Conservation (phyloP, 345 rosid genomes). For the Passiflora organensis region DNA sequence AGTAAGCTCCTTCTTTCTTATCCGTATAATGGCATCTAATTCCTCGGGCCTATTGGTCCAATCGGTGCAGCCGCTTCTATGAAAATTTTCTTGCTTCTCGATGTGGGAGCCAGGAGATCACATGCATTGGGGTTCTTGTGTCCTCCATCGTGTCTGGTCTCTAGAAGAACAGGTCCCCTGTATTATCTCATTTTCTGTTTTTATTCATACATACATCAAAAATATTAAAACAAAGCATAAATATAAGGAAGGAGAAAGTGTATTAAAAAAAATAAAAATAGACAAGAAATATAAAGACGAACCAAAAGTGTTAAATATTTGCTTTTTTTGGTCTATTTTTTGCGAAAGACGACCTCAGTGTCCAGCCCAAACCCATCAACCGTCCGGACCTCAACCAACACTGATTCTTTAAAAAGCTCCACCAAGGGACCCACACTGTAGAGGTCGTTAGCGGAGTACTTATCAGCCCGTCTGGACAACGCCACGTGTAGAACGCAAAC, state of each 20-base stretch:
- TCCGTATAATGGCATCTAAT: too few relatives aligned
- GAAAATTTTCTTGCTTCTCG: too few relatives aligned
- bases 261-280: background rate
- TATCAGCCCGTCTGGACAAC: slow-evolving; percentile 28
- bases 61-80: too few relatives aligned
- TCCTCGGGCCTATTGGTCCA: too few relatives aligned
- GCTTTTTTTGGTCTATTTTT: background rate
- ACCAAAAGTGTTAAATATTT: background rate
- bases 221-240: background rate
- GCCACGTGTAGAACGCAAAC: slow-evolving; percentile 38
- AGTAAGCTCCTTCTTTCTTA: too few relatives aligned
- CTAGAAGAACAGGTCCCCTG: too few relatives aligned
- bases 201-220: too few relatives aligned
- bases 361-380: slow-evolving; percentile 42
- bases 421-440: slow-evolving; percentile 28
- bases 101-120: too few relatives aligned
- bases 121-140: too few relatives aligned
- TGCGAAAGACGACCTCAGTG: slow-evolving; percentile 32
- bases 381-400: slow-evolving; percentile 20
- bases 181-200: too few relatives aligned
- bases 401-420: slow-evolving; percentile 25
- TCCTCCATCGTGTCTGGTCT: too few relatives aligned
- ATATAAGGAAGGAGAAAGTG: background rate
- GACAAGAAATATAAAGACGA: too few relatives aligned
- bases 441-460: slow-evolving; percentile 40